Conservation (phyloP, 1,284 basidiomycete genomes). For the Pyrrhoderma noxium region DNA sequence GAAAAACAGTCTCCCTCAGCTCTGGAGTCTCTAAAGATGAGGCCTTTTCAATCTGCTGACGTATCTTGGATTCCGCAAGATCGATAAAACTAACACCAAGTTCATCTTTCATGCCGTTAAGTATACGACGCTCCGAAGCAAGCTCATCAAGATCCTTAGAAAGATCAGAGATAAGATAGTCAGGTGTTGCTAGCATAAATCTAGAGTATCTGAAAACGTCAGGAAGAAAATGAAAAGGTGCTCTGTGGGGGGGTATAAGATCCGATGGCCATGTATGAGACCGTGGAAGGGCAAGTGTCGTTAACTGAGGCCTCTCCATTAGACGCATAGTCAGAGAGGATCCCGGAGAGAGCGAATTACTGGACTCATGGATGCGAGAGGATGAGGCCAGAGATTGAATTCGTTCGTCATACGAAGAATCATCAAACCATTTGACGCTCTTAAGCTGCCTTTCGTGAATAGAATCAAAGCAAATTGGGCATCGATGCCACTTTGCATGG, state of each 20-base stretch:
- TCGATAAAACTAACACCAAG: conserved; percentile 78
- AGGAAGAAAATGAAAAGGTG: conserved; percentile 93
- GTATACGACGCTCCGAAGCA: conserved; percentile 54
- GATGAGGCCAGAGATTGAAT: conserved; percentile 39
- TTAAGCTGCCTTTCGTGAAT: conserved; percentile 90
- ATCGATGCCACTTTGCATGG: conserved; percentile 76
- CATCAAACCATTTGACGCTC: conserved; percentile 79
- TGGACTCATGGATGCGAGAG: conserved; percentile 23
- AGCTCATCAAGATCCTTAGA: conserved; percentile 72
- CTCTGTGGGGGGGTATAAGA: conserved; percentile 81
- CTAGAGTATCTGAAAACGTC: conserved; percentile 86
- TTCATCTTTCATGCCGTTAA: conserved; percentile 63
- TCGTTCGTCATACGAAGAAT: conserved; percentile 31
- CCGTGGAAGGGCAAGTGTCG: conserved; percentile 90
- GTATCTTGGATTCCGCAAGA: conserved; percentile 69
- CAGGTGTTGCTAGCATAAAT: conserved; percentile 94
- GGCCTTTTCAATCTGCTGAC: conserved; percentile 73
- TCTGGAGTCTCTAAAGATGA: conserved; percentile 60
- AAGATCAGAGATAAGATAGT: conserved; percentile 72
- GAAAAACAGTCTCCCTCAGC: conserved; percentile 51
- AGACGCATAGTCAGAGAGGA: conserved; percentile 77
- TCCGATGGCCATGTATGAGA: conserved; percentile 92
- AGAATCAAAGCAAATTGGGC: conserved; percentile 95
- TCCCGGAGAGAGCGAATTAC: conserved; percentile 39
- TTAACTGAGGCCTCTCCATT: conserved; percentile 89